A percentile compares a stretch with the other conserved stretches of the same genome.
phyloP scores from a whole-genome alignment of 2,329 filamentous ascomycete genomes.

The Pyricularia grisea region DNA sequence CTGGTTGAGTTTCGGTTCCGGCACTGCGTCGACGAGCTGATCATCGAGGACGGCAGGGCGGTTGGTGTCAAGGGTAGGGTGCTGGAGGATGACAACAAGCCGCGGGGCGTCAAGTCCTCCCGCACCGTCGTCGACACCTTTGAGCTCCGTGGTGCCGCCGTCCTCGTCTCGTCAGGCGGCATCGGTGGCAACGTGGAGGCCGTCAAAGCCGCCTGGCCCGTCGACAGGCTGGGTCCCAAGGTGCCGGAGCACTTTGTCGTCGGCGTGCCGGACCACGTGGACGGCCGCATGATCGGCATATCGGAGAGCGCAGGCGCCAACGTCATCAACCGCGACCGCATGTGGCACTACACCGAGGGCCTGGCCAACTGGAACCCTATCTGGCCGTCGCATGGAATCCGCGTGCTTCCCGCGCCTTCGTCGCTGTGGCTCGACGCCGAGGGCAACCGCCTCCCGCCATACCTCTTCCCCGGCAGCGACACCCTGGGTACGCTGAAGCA shows the following conservation, averaged over 20 bases:
- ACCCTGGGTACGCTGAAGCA: constrained; percentile 48
- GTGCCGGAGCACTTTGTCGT: constrained; percentile 47
- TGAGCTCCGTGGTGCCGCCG: constrained; percentile 38
- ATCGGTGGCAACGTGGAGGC: constrained; percentile 54
- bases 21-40: constrained; percentile 46
- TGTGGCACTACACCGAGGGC: constrained; percentile 60
- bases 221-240: constrained; percentile 45
- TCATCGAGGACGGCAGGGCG: constrained; percentile 44
- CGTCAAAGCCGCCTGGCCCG: constrained; percentile 48
- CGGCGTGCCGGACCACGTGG: constrained; percentile 55
- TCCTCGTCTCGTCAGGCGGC: constrained; percentile 47
- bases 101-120: constrained; percentile 42
- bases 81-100: constrained; percentile 38
- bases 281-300: constrained; percentile 53
- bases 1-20: constrained; percentile 45
- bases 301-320: constrained; percentile 40
- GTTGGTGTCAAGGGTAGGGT: constrained; percentile 43
- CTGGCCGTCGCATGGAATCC: constrained; percentile 52
- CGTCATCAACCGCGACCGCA: constrained; percentile 50
- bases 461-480: constrained; percentile 47
- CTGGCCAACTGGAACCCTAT: constrained; percentile 53
- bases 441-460: constrained; percentile 46
- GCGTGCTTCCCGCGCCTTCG: constrained; percentile 49
- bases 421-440: constrained; percentile 54
- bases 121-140: constrained; percentile 39